Percentiles rank a stretch among this genome's conserved stretches.
Conservation (phyloP, 495 filamentous ascomycete species). For the Podospora comata region DNA sequence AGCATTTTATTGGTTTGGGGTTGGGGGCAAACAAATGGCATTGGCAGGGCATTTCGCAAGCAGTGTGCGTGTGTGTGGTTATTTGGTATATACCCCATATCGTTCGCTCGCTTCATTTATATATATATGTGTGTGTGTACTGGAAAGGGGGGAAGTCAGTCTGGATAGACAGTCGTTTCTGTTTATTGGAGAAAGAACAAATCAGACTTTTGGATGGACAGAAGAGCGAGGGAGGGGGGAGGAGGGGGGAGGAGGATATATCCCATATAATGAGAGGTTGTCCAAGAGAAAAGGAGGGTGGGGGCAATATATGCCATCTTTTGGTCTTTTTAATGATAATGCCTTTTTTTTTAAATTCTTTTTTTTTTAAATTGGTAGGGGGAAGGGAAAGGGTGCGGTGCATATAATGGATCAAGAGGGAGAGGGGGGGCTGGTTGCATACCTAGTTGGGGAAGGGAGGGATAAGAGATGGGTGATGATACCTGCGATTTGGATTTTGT, state of each 20-base stretch:
- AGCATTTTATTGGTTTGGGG: not conserved
- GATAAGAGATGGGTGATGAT: too few species aligned
- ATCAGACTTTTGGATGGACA: not conserved
- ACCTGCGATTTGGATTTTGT: not conserved
- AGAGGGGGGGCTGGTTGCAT: too few species aligned
- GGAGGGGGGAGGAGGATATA: not conserved
- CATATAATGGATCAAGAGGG: not conserved
- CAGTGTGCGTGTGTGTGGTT: too few species aligned
- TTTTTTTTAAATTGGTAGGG: not conserved
- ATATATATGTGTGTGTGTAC: not conserved
- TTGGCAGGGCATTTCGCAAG: not conserved
- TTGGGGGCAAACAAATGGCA: not conserved
- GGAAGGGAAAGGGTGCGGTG: not conserved
- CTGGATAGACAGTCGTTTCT: not conserved
- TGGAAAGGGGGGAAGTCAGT: not conserved
- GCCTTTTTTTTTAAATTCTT: not conserved
- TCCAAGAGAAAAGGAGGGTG: not conserved
- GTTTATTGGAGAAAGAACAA: not conserved
- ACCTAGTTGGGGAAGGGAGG: too few species aligned
- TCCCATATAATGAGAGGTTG: not conserved
- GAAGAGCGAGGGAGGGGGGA: too few species aligned
- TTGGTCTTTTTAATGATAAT: conserved; percentile 1
- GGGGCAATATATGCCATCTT: not conserved
- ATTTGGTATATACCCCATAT: not conserved
- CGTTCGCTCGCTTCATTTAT: not conserved